Evolutionary conservation across 768 basidiomycete genomes (phyloP), one percentile per base, ranked within the genome.

Genomic region (Hypholoma fasciculare): DNA sequence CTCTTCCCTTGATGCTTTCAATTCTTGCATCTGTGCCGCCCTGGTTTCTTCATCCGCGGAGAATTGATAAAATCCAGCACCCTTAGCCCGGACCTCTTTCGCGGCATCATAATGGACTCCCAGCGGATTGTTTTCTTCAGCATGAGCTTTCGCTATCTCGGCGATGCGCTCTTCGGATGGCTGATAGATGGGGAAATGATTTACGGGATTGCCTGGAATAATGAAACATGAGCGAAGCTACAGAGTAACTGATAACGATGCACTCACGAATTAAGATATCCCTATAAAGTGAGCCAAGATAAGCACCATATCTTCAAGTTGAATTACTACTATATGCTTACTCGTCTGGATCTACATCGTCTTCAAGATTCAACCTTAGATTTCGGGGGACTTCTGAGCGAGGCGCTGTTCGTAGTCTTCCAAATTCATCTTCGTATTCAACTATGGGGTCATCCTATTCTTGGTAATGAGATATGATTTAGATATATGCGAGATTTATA

Each of bases 41-140:
- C 97, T 80, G 27, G 82, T 84, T 62, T 91, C 90, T 66, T 94
- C 92, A 64, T 97, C 94, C 2, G 70, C 82, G 12, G 93, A 92
- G 72, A 98, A 96, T 69, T 92, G 90, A 71, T 96, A 97, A 73
- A 90, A 93, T 1, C 85, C 95, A 1, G 96, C 96, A 44, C 92
- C 97, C 70, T 88, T 89, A 12, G 90, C 85, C 14, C 97, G 90
- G 17, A 90, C 87, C 73, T 99, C 96, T 51, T 73, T 76, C 0
- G 83, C 79, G 0, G 92, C 83, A 68, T 98, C 92, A 69, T 93
- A 99, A 71, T 97, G 94, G 2, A 80, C 72, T 11, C 82, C 78
- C 7, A 92, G 78, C 0, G 90, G 90, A 47, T 88, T 89, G 61
- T 88, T 82, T 37, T 83, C 79, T 61, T 95, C 92, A 2, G 87